Evolutionary conservation across 306 rosid genomes (phyloP), one percentile per base, ranked within the genome.

Genomic region (Vigna trinervia): DNA sequence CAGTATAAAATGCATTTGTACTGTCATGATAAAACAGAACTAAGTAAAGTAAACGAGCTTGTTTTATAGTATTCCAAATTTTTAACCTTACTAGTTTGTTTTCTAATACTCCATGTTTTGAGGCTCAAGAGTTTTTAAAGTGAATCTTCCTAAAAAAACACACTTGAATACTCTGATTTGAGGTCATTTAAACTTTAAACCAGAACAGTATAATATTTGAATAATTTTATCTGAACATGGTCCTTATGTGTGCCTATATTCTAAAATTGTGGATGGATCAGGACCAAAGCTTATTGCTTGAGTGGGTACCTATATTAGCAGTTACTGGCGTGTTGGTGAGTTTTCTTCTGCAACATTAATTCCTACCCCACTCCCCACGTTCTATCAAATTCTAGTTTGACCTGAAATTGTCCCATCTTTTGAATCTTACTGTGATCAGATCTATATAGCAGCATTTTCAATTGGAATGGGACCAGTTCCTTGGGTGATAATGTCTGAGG

Each of bases 401-500:
- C 15, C 19, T 63, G 46, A 83, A 53, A 69, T 6, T 79, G 11
- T 54, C 20, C 23, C 51, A 68, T 78, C 19, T 46, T 54, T 53
- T 51, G 46, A 11, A 47, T 48, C 28, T 70, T 56, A 15, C 12
- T 82, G 23, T 61, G 47, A 74, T 75, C 93, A 93, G 98, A 81
- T 88, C 38, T 93, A 85, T 48, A 78, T 93, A 57, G 88, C 95
- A 56, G 81, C 76, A 51, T 93, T 79, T 88, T 85, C 98, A 20
- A 82, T 88, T 45, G 98, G 98, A 74, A 63, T 91, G 82, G 97
- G 98, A 69, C 77, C 97, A 14, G 93, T 93, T 61, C 97, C 98
- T 39, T 91, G 98, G 98, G 87, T 93, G 80, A 88, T 91, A 51
- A 93, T 93, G 98, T 93, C 98, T 47, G 98, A 91, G 97, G 98